A percentile compares a stretch with the other conserved stretches of the same genome.
Evolutionary conservation across 129 eudicot species (phyloP).

Genomic region (Flaveria robusta): DNA sequence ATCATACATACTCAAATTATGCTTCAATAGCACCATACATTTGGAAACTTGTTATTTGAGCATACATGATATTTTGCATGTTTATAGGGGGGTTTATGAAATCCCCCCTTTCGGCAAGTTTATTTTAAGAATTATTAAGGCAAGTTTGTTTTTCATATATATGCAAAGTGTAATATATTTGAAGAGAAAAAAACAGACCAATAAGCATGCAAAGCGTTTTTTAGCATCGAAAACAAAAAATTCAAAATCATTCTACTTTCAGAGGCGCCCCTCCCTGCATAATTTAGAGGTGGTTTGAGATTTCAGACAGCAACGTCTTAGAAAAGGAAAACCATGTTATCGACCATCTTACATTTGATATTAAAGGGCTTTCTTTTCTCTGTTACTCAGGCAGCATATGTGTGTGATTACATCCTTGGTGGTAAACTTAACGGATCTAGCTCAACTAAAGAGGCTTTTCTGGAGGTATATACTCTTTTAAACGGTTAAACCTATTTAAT

Average conservation of each 20-base stretch:
- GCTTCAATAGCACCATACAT: too few relatives aligned
- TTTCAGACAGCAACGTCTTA: neutral
- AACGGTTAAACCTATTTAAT: neutral
- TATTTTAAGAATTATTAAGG: neutral
- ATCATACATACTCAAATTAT: neutral
- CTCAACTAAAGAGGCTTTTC: slow-evolving; percentile 82
- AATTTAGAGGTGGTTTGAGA: neutral
- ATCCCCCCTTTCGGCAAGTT: neutral
- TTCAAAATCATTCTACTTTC: neutral
- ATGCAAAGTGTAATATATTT: neutral
- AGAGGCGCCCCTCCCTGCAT: neutral
- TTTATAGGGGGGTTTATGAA: neutral
- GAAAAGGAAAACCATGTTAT: neutral
- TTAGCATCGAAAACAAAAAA: neutral
- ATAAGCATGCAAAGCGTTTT: too few relatives aligned
- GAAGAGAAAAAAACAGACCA: neutral
- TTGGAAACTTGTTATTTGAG: neutral
- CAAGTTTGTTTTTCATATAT: neutral
- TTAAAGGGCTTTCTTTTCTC: neutral
- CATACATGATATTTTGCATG: neutral
- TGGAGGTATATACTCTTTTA: slow-evolving; percentile 53
- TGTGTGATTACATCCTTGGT: slow-evolving; percentile 91
- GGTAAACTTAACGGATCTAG: slow-evolving; percentile 89
- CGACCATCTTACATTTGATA: neutral
- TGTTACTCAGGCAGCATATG: slow-evolving; percentile 67